Evolutionary conservation across 441 rosid species (phyloP), one percentile per base, ranked within the genome.

Genomic region (Flueggea neowawraea): DNA sequence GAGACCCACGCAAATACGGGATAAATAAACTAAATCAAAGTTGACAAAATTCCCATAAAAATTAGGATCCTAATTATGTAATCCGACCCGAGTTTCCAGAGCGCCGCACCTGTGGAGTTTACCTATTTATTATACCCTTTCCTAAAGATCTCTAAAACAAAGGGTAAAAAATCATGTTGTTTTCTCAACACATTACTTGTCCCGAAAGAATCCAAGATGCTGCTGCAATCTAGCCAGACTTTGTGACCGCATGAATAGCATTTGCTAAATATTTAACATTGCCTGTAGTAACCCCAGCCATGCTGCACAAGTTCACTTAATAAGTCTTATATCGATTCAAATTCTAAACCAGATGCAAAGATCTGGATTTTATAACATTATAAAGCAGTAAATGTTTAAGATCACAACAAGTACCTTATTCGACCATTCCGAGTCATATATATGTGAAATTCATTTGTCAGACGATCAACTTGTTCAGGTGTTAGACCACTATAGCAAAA

Each of bases 391-490:
- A 10, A 11, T 52, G 11, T 43, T 33, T 15, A 12, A 12, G 58
- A 55, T 4, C 12, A 16, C 7, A 16, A 15, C 12, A 10, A 36
- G 64, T 79, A 93, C 97, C 97, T 90, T 68, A 93, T 90, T 64
- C 97, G 89, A 54, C 97, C 98, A 58, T 94, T 94, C 15, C 97
- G 90, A 14, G 98, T 90, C 96, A 90, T 63, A 63, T 88, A 94
- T 62, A 94, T 90, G 65, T 88, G 97, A 75, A 73, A 94, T 65
- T 94, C 91, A 7, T 75, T 80, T 13, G 89, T 90, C 81, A 87
- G 72, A 10, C 73, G 93, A 71, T 94, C 97, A 22, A 90, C 97
- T 52, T 90, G 97, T 73, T 90, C 93, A 0, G 96, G 97, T 31
- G 95, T 82, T 83, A 90, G 55, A 50, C 97, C 98, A 65, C 98